These are phyloP conservation scores for Jaminaea rosea DNA, from an alignment of 1,284 basidiomycete species.

Conservation along the genomic window DNA sequence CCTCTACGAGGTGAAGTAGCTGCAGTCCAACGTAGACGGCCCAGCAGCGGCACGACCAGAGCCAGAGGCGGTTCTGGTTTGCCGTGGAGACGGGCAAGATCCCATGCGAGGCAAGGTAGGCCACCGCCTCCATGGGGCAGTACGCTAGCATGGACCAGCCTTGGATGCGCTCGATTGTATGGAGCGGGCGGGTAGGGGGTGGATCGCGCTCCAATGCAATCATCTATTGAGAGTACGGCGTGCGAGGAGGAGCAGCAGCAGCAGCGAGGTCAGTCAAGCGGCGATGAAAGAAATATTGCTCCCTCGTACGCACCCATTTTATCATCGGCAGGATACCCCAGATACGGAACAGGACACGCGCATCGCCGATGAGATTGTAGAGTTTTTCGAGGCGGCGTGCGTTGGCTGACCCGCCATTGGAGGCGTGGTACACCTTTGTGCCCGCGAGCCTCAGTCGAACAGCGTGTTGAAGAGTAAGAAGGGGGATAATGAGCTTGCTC, in stretches of 20 bases:
- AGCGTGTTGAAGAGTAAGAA: conserved; percentile 34
- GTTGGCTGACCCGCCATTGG: conserved; percentile 16
- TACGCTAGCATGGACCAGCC: conserved; percentile 45
- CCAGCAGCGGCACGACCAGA: conserved; percentile 37
- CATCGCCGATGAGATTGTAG: conserved; percentile 31
- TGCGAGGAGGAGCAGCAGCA: background rate
- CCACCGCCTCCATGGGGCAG: conserved; percentile 44
- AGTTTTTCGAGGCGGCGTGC: conserved; percentile 26
- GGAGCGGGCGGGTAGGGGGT: conserved; percentile 35
- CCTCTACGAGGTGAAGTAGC: conserved; percentile 42
- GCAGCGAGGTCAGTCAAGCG: background rate
- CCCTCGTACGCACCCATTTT: conserved; percentile 24
- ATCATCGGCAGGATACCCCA: conserved; percentile 46
- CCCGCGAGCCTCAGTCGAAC: conserved; percentile 28
- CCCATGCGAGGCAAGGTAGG: conserved; percentile 40
- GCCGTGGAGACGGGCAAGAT: conserved; percentile 29
- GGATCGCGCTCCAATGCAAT: conserved; percentile 34
- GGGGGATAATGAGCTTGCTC: conserved; percentile 33
- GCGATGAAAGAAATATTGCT: background rate
- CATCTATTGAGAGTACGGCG: no score
- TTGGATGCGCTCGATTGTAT: conserved; percentile 44
- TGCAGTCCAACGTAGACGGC: conserved; percentile 43
- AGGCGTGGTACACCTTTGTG: conserved; percentile 14
- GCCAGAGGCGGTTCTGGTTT: conserved; percentile 32
- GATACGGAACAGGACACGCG: conserved; percentile 38